These are phyloP conservation scores for Crithidia fasciculata DNA, from an alignment of 208 protist species.

Conservation along the genomic window DNA sequence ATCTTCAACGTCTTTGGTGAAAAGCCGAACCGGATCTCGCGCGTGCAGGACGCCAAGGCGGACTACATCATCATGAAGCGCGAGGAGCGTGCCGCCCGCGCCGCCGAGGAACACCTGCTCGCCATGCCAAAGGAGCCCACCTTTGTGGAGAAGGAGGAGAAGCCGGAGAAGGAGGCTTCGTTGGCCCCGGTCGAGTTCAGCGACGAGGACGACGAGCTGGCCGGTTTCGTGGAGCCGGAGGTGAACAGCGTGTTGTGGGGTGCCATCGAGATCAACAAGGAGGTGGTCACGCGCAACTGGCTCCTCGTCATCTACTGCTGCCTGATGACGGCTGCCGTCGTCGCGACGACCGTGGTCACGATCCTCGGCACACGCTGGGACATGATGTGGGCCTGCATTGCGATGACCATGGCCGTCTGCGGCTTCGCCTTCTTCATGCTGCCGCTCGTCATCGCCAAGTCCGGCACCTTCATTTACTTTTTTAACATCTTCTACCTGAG, in stretches of 20 bases:
- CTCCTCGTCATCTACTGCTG: conserved; percentile 23
- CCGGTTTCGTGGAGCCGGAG: conserved; percentile 18
- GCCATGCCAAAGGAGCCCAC: neutral
- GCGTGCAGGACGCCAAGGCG: conserved; percentile 28
- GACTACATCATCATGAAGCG: neutral
- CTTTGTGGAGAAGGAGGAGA: neutral
- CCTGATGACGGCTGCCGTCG: conserved; percentile 19
- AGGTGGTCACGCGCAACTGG: conserved; percentile 16
- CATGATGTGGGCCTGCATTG: conserved; percentile 17
- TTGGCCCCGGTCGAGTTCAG: neutral
- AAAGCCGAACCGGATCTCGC: conserved; percentile 45
- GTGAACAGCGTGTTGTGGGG: neutral
- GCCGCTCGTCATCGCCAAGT: conserved; percentile 37
- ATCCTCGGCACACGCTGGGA: conserved; percentile 7
- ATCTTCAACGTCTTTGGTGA: conserved; percentile 63
- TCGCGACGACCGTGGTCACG: conserved; percentile 17
- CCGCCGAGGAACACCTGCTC: neutral
- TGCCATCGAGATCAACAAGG: conserved; percentile 26
- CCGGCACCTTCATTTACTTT: conserved; percentile 28
- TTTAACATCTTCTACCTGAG: conserved; percentile 43
- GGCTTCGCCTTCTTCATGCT: conserved; percentile 28
- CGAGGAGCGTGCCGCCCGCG: too few species aligned
- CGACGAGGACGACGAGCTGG: neutral
- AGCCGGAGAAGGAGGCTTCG: neutral
- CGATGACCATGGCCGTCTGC: conserved; percentile 11